Base-by-base conservation (phyloP, 2,329 filamentous ascomycete genomes). In the Berkeleyomyces rouxiae region DNA sequence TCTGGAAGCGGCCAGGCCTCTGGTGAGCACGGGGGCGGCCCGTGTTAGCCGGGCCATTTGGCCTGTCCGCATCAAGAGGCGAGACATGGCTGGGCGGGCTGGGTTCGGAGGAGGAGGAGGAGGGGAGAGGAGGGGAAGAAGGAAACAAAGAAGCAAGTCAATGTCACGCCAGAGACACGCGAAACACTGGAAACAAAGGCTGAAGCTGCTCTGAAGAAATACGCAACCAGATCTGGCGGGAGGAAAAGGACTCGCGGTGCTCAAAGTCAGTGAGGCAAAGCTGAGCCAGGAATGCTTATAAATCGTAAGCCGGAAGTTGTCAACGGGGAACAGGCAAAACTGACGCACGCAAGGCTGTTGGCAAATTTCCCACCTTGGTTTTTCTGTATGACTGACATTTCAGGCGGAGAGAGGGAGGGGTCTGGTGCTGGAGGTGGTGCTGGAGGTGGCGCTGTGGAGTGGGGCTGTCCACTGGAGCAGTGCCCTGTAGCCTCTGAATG, bases 21-120 rank as follows among this genome's bases (percentile, higher is more conserved):
- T 51, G 10, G 33, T 58, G 10, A 46, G 40, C 13, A 53, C 47
- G 23, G 63, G 59, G 10, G 44, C 23, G 13, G 79, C 75, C 72
- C 79, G 80, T 64, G 82, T 80, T 70, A 83, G 77, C 72, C 81
- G 79, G 74, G 82, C 81, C 71, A 87, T 75, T 72, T 82, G 80
- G 76, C 82, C 81, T 72, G 84, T 80, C 73, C 83, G 82, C 72
- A 84, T 81, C 68, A 87, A 75, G 70, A 85, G 76, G 69, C 82
- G 81, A 72, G 83, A 83, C 85, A 87, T 87, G 74, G 72, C 44
- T 40, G 40, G 23, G 16, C 7, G 23, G 72, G 72, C 69, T n/a
- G 46, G 23, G 47, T 16, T 16, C 40, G 40, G 42, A 49, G 31
- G 51, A 44, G 23, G 40, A 23, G 23, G 47, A 51, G 47, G 47